Conservation (phyloP, 1,284 basidiomycete species). For the Rhodotorula sp. region DNA sequence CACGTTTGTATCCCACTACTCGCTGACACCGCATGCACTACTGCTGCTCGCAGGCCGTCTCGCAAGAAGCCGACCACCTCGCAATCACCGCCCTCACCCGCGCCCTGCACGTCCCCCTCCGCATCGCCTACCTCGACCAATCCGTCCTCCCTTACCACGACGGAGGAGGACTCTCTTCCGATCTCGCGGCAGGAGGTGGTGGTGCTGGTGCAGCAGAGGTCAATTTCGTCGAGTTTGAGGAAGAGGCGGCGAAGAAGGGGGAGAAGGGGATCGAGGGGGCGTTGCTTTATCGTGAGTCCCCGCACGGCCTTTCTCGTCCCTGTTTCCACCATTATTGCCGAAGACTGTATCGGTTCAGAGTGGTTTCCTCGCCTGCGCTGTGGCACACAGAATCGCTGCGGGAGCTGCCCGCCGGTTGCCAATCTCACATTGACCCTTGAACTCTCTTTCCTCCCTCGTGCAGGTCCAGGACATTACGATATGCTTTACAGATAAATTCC, state of each 20-base stretch:
- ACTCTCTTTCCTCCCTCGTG: too few species aligned
- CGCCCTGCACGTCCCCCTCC: conserved; percentile 66
- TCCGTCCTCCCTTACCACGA: conserved; percentile 54
- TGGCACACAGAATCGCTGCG: too few species aligned
- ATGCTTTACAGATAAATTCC: too few species aligned
- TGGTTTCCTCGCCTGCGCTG: too few species aligned
- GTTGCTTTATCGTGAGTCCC: conserved; percentile 29
- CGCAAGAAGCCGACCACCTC: conserved; percentile 64
- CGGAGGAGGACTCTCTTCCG: conserved; percentile 48
- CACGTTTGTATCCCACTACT: too few species aligned
- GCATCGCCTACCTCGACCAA: conserved; percentile 74
- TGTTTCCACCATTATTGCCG: too few species aligned
- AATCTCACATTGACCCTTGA: too few species aligned
- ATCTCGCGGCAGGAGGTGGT: conserved; percentile 46
- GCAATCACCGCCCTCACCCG: conserved; percentile 76
- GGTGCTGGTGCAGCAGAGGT: conserved; percentile 54
- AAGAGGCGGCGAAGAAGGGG: conserved; percentile 34
- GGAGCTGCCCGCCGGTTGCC: too few species aligned
- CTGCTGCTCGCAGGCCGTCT: conserved; percentile 3
- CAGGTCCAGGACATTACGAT: too few species aligned
- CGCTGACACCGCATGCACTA: neutral
- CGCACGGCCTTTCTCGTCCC: too few species aligned
- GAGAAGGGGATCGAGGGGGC: conserved; percentile 30
- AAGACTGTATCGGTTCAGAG: too few species aligned
- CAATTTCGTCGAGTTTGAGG: conserved; percentile 69